phyloP scores from a whole-genome alignment of 2,329 filamentous ascomycete species.

The Claviceps paspali region DNA sequence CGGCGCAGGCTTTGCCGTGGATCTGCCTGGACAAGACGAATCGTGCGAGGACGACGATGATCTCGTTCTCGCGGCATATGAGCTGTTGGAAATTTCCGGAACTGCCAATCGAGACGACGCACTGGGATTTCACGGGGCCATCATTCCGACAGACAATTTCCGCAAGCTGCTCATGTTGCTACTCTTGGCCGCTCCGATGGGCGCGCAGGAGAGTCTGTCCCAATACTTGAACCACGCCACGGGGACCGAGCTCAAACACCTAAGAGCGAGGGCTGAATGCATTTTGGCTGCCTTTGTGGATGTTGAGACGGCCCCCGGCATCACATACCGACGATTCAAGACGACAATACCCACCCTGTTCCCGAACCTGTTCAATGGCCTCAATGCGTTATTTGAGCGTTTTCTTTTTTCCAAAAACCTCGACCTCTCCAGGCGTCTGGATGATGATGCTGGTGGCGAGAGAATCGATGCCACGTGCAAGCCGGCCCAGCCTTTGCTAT shows the following conservation, averaged over 20 bases:
- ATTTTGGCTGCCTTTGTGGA: slow-evolving; percentile 52
- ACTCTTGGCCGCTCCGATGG: slow-evolving; percentile 49
- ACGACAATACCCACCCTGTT: slow-evolving; percentile 42
- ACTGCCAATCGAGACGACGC: slow-evolving; percentile 38
- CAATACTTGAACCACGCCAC: slow-evolving; percentile 41
- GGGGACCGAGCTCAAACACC: slow-evolving; percentile 38
- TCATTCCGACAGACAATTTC: slow-evolving; percentile 61
- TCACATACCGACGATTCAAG: slow-evolving; percentile 47
- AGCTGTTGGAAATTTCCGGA: slow-evolving; percentile 49
- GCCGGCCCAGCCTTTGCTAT: slow-evolving; percentile 32
- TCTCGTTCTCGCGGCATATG: slow-evolving; percentile 52
- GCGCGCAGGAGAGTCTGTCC: slow-evolving; percentile 49
- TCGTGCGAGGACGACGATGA: slow-evolving; percentile 40
- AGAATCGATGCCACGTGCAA: slow-evolving; percentile 7
- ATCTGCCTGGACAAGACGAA: slow-evolving; percentile 28
- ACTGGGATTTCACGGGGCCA: slow-evolving; percentile 42
- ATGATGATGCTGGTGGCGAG: slow-evolving; percentile 7
- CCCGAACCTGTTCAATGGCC: slow-evolving; percentile 51
- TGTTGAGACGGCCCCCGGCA: slow-evolving; percentile 46
- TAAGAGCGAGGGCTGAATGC: slow-evolving; percentile 46
- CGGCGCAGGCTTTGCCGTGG: slow-evolving; percentile 29
- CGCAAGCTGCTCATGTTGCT: slow-evolving; percentile 56
- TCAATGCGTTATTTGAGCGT: slow-evolving; percentile 56
- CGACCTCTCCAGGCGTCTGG: slow-evolving; percentile 42
- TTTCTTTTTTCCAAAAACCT: slow-evolving; percentile 62